These are phyloP conservation scores for Trichosanthes truncata DNA, from an alignment of 306 rosid genomes.

Conservation along the genomic window DNA sequence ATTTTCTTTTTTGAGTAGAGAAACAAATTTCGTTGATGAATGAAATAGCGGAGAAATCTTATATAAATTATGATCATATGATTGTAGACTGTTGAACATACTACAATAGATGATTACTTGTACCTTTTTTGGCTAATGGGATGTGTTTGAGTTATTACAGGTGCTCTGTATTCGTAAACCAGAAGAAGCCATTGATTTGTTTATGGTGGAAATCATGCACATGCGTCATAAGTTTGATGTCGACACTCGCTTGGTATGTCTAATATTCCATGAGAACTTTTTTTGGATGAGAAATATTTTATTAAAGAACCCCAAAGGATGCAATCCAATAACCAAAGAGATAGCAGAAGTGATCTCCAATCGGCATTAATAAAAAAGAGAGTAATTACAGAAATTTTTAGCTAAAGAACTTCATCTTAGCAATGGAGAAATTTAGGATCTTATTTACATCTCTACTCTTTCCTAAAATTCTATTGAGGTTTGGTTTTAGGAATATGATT, in stretches of 20 bases:
- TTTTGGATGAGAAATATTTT: background rate
- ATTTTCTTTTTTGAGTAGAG: background rate
- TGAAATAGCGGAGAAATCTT: background rate
- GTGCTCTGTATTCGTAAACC: constrained; percentile 80
- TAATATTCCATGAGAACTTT: background rate
- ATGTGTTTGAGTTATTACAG: constrained; percentile 29
- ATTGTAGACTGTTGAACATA: background rate
- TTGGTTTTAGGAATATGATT: background rate
- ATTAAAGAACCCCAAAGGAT: background rate
- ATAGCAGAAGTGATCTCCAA: background rate
- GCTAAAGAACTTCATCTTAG: background rate
- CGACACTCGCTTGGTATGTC: constrained; percentile 86
- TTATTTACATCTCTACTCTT: background rate
- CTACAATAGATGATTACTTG: background rate
- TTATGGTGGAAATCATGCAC: constrained; percentile 99
- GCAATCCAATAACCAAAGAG: background rate
- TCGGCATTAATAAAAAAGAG: background rate
- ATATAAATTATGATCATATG: background rate
- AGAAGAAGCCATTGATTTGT: constrained; percentile 77
- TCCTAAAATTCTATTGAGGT: background rate
- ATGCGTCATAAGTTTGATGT: constrained; percentile 95
- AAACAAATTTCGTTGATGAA: background rate
- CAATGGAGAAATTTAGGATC: background rate
- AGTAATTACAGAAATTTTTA: background rate
- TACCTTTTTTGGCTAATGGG: constrained; percentile 3